phyloP scores from a whole-genome alignment of 2,329 filamentous ascomycete species.

The Dendrostoma leiphaemia region DNA sequence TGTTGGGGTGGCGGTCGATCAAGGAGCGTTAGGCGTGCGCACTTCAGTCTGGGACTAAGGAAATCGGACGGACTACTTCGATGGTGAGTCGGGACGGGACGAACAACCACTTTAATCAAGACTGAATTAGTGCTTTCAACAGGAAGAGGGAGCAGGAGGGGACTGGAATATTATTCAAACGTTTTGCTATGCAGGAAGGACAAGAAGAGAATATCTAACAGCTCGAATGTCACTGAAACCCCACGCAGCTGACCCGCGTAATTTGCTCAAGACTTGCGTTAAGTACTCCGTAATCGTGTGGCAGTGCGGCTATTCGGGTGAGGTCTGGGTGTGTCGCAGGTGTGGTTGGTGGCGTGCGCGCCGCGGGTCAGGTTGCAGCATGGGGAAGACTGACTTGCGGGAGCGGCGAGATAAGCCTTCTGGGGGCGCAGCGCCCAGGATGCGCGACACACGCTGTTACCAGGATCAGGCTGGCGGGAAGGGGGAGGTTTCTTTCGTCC shows the following conservation, averaged over 20 bases:
- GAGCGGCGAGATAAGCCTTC: neutral
- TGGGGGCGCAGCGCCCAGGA: no score
- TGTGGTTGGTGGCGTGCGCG: neutral
- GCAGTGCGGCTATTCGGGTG: neutral
- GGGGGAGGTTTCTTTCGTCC: no score
- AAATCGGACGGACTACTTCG: no score
- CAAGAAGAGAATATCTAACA: neutral
- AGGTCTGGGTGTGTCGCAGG: neutral
- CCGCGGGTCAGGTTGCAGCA: no score
- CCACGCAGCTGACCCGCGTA: neutral
- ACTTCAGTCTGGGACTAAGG: no score
- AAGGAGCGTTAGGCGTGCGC: neutral
- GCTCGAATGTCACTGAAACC: neutral
- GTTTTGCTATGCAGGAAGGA: neutral
- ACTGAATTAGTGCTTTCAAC: no score
- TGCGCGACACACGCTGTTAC: neutral
- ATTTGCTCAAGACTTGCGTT: conserved; percentile 5
- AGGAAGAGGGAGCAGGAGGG: no score
- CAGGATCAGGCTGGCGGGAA: neutral
- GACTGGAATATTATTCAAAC: neutral
- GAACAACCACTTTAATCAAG: neutral
- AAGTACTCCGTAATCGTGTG: no score
- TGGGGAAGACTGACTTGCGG: no score
- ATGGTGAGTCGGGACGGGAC: neutral
- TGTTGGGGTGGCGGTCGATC: neutral